Evolutionary conservation across 208 protist genomes (phyloP).

Genomic region (Acanthamoeba polyphaga): DNA sequence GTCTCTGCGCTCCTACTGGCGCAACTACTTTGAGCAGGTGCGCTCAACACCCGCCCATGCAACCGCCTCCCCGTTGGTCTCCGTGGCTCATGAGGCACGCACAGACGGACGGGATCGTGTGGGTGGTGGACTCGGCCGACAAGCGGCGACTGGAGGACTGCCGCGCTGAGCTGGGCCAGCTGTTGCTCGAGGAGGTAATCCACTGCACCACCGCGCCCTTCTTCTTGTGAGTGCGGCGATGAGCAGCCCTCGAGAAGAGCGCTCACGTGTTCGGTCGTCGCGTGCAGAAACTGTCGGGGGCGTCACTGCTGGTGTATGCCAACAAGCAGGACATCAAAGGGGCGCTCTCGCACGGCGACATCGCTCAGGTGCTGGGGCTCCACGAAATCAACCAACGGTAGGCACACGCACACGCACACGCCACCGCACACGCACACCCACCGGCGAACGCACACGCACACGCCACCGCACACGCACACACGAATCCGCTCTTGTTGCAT

Average conservation of each 20-base stretch:
- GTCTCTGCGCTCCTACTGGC: conserved; percentile 98
- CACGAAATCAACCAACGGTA: background rate
- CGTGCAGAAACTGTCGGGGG: conserved; percentile 96
- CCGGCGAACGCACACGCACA: too few relatives aligned
- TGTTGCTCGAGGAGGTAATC: conserved; percentile 95
- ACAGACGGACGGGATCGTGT: conserved; percentile 90
- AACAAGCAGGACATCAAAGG: conserved; percentile 99
- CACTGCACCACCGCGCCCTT: background rate
- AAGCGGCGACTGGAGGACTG: conserved; percentile 92
- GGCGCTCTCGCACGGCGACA: conserved; percentile 90
- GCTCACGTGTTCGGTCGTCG: background rate
- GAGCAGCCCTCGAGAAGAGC: too few relatives aligned
- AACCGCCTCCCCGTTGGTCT: background rate
- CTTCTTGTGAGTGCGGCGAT: background rate
- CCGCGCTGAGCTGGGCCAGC: conserved; percentile 94
- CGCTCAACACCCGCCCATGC: background rate
- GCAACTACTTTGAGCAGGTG: conserved; percentile 95
- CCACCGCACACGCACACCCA: too few relatives aligned
- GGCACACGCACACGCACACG: too few relatives aligned
- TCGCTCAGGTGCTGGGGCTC: conserved; percentile 88
- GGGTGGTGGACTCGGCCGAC: conserved; percentile 95
- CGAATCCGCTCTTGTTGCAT: too few relatives aligned
- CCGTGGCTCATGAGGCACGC: background rate
- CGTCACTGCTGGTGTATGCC: conserved; percentile 99
- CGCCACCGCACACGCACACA: too few relatives aligned